These are phyloP conservation scores for Hypomyces rosellus DNA, from an alignment of 2,329 filamentous ascomycete species.

Conservation along the genomic window DNA sequence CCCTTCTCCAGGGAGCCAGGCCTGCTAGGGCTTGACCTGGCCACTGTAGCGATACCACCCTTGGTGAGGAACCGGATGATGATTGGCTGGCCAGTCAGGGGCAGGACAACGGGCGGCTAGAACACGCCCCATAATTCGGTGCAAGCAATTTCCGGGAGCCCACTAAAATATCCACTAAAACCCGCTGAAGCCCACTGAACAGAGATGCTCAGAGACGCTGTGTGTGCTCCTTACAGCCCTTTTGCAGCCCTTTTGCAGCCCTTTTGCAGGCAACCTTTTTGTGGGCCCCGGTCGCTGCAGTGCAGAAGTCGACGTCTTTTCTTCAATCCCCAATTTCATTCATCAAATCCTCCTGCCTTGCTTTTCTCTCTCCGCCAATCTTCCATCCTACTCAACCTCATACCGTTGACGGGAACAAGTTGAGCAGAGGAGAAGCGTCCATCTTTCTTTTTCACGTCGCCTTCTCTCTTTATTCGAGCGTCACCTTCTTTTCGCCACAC, in stretches of 20 bases:
- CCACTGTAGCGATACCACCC: not conserved
- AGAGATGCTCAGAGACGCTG: too few species aligned
- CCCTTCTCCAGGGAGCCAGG: too few species aligned
- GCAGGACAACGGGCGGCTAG: not conserved
- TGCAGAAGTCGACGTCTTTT: not conserved
- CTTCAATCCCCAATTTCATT: not conserved
- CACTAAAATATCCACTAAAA: not conserved
- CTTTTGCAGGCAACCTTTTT: too few species aligned
- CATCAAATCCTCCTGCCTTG: not conserved
- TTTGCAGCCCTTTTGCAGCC: too few species aligned
- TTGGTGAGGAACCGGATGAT: not conserved
- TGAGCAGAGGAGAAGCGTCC: conserved; percentile 8
- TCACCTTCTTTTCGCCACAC: conserved; percentile 12
- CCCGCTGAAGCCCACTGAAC: too few species aligned
- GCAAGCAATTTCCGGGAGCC: not conserved
- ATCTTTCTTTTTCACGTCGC: conserved; percentile 15
- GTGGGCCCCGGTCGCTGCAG: too few species aligned
- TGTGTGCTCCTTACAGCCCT: too few species aligned
- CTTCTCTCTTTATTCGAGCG: conserved; percentile 16
- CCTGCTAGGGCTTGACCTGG: too few species aligned
- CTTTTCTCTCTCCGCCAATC: not conserved
- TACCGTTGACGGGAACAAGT: conserved; percentile 12
- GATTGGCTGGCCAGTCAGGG: not conserved
- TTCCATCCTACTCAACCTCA: conserved; percentile 5
- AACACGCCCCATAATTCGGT: not conserved